Conservation (phyloP, 495 filamentous ascomycete genomes). For the Penicillium odoratum region DNA sequence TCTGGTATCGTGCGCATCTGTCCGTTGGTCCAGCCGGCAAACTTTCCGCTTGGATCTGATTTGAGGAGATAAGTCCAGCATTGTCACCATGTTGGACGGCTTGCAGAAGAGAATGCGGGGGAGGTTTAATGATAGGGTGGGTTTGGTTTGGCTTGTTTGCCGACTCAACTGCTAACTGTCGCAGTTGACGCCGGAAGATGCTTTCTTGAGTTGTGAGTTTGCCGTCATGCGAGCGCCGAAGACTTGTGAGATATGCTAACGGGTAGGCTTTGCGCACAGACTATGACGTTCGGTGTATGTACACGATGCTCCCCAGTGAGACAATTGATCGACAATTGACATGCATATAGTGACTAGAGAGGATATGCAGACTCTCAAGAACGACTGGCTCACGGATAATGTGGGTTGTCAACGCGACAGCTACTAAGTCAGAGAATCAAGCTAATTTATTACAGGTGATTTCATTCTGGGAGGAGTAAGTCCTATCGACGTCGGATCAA, state of each 20-base stretch:
- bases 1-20: background rate
- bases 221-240: background rate
- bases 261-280: slow-evolving; percentile 42
- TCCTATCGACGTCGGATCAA: slow-evolving; percentile 12
- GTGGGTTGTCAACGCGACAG: slow-evolving; percentile 49
- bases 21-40: background rate
- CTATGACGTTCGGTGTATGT: slow-evolving; percentile 68
- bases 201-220: slow-evolving; percentile 69
- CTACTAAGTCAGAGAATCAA: slow-evolving; percentile 9
- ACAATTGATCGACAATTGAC: slow-evolving; percentile 14
- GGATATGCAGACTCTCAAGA: slow-evolving; percentile 82
- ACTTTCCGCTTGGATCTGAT: background rate
- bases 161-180: slow-evolving; percentile 8
- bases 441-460: slow-evolving; percentile 53
- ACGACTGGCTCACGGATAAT: slow-evolving; percentile 99
- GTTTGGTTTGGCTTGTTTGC: slow-evolving; percentile 10
- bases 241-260: slow-evolving; percentile 14
- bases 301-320: background rate
- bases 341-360: slow-evolving; percentile 67
- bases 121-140: slow-evolving; percentile 43
- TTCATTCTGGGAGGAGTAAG: slow-evolving; percentile 97
- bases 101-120: slow-evolving; percentile 45
- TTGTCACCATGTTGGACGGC: slow-evolving; percentile 37
- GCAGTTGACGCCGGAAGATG: slow-evolving; percentile 67
- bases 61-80: background rate